Conservation (phyloP, 228 moss, liverwort and hornwort genomes). For the Sphagnum fallax region DNA sequence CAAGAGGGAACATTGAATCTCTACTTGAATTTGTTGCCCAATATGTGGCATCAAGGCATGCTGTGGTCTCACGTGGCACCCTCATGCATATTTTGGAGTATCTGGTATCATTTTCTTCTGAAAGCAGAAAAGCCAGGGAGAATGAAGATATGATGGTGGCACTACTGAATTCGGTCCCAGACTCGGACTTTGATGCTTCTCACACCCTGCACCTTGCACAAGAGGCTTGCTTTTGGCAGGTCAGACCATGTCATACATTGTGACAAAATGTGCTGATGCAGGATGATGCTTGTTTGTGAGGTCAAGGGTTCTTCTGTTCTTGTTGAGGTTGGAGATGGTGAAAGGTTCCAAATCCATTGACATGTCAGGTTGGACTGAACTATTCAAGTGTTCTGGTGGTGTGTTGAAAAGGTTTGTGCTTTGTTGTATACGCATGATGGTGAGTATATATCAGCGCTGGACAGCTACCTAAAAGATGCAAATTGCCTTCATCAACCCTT, state of each 20-base stretch:
- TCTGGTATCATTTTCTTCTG: conserved; percentile 43
- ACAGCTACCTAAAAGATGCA: conserved; percentile 72
- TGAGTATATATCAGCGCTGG: conserved; percentile 68
- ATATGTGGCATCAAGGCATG: conserved; percentile 86
- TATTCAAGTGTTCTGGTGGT: background rate
- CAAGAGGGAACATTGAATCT: conserved; percentile 48
- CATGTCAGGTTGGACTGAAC: too few species aligned
- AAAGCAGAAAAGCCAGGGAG: conserved; percentile 20
- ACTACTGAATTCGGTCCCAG: conserved; percentile 70
- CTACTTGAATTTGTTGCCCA: conserved; percentile 88
- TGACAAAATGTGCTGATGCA: too few species aligned
- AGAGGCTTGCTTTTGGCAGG: conserved; percentile 75
- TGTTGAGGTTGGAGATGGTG: too few species aligned
- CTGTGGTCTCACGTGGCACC: conserved; percentile 66
- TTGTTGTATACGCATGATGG: conserved; percentile 61
- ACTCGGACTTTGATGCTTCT: conserved; percentile 58
- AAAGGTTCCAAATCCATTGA: too few species aligned
- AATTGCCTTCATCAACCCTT: conserved; percentile 63
- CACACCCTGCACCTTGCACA: conserved; percentile 67
- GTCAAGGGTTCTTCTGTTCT: too few species aligned
- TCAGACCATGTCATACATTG: conserved; percentile 6
- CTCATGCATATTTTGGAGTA: conserved; percentile 72
- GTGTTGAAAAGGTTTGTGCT: conserved; percentile 53
- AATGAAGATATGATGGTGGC: conserved; percentile 90
- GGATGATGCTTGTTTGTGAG: too few species aligned